phyloP scores from a whole-genome alignment of 768 basidiomycete species.

The Strobilomyces echinocephalus region DNA sequence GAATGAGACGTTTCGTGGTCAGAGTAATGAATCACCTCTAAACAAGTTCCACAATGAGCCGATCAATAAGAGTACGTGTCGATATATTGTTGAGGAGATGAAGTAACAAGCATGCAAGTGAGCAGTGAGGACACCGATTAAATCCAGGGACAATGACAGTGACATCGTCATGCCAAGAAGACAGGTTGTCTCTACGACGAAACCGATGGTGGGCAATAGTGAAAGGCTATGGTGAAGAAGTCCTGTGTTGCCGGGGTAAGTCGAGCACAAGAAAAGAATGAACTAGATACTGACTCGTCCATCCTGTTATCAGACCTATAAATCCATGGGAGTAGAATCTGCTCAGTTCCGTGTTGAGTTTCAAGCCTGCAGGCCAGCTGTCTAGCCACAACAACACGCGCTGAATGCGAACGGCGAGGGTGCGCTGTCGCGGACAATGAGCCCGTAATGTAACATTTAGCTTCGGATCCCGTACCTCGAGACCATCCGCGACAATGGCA shows the following conservation, averaged over 20 bases:
- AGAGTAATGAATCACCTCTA: conserved; percentile 50
- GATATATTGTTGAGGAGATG: conserved; percentile 57
- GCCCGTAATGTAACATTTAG: not conserved
- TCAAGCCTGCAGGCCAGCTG: conserved; percentile 93
- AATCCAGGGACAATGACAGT: conserved; percentile 62
- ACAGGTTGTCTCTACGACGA: conserved; percentile 34
- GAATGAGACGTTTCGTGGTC: not conserved
- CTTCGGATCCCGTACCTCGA: conserved; percentile 36
- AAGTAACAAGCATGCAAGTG: conserved; percentile 73
- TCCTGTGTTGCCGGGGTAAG: conserved; percentile 8
- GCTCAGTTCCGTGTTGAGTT: conserved; percentile 94
- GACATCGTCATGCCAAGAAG: conserved; percentile 57
- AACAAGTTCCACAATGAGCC: conserved; percentile 86
- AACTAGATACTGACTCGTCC: conserved; percentile 58
- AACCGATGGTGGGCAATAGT: conserved; percentile 22
- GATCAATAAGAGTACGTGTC: conserved; percentile 50
- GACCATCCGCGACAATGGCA: conserved; percentile 27
- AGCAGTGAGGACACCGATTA: conserved; percentile 59
- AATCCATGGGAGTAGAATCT: conserved; percentile 75
- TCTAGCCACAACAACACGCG: conserved; percentile 76
- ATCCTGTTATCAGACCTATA: conserved; percentile 56
- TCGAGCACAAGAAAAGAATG: not conserved
- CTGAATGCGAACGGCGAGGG: conserved; percentile 37
- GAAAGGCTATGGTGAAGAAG: conserved; percentile 22
- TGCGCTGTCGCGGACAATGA: conserved; percentile 12